Evolutionary conservation across 1,284 basidiomycete genomes (phyloP).

Genomic region (Fomes fomentarius): DNA sequence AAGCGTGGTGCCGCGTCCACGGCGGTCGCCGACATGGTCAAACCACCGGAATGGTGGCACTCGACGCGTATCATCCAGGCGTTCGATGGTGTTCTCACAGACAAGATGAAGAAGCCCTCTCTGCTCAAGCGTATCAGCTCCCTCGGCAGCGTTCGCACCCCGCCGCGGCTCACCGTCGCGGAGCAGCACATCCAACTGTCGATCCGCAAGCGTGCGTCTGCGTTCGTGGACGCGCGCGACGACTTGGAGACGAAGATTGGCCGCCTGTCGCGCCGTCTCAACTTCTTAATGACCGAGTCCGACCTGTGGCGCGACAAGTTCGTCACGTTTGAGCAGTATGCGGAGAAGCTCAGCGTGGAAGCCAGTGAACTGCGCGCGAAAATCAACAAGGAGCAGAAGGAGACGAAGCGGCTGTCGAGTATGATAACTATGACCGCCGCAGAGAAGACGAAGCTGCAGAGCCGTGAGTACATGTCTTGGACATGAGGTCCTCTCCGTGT

Average conservation of each 20-base stretch:
- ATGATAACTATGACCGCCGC: constrained; percentile 75
- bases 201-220: constrained; percentile 86
- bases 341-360: constrained; percentile 86
- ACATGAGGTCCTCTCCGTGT: constrained; percentile 4
- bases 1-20: constrained; percentile 80
- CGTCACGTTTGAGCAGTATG: constrained; percentile 88
- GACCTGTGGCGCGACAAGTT: constrained; percentile 92
- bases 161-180: constrained; percentile 73
- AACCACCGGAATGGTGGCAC: constrained; percentile 92
- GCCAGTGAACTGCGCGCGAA: constrained; percentile 80
- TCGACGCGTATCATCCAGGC: constrained; percentile 87
- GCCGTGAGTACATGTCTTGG: constrained; percentile 49
- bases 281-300: constrained; percentile 90
- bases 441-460: constrained; percentile 76
- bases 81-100: constrained; percentile 86
- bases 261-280: constrained; percentile 77
- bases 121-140: constrained; percentile 85
- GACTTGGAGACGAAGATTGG: constrained; percentile 91
- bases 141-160: constrained; percentile 71
- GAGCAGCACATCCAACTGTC: constrained; percentile 85
- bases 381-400: constrained; percentile 87
- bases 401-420: constrained; percentile 81
- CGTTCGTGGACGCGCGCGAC: constrained; percentile 92
- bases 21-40: constrained; percentile 83
- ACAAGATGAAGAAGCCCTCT: constrained; percentile 90